Evolutionary conservation across 352 stramenopile species (phyloP).

Genomic region (Stramenopiles sp.): DNA sequence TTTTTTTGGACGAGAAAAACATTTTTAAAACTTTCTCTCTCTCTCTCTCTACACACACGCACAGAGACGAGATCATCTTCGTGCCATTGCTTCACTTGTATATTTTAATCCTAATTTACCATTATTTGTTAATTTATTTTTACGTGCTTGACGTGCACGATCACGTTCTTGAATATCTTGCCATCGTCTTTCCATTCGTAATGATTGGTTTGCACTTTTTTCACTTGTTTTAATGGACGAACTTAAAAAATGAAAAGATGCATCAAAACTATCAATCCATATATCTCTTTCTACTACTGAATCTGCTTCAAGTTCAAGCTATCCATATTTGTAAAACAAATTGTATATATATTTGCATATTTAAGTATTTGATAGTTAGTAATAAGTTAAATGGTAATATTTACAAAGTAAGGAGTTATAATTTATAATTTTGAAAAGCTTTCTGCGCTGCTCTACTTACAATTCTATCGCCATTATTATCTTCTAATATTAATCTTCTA

Average conservation of each 20-base stretch:
- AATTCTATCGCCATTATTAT: neutral
- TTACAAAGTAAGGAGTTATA: no score
- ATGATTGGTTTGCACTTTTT: neutral
- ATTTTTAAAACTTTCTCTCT: no score
- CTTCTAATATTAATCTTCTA: neutral
- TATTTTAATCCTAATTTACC: neutral
- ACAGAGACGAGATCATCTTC: no score
- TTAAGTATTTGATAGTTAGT: no score
- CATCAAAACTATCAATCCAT: neutral
- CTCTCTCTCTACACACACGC: no score
- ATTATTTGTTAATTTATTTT: neutral
- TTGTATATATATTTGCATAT: no score
- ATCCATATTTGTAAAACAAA: no score
- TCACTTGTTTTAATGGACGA: neutral
- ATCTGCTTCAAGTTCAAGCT: neutral
- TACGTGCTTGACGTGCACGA: neutral
- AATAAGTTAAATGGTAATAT: no score
- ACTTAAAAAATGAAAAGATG: neutral
- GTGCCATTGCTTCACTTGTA: neutral
- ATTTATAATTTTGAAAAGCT: no score
- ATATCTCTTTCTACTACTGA: neutral
- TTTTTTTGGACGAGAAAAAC: no score
- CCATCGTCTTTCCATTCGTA: neutral
- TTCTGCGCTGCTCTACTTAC: no score
- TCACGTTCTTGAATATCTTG: neutral